phyloP scores from a whole-genome alignment of 805 yeast species.

The Candida xiaguanensis region DNA sequence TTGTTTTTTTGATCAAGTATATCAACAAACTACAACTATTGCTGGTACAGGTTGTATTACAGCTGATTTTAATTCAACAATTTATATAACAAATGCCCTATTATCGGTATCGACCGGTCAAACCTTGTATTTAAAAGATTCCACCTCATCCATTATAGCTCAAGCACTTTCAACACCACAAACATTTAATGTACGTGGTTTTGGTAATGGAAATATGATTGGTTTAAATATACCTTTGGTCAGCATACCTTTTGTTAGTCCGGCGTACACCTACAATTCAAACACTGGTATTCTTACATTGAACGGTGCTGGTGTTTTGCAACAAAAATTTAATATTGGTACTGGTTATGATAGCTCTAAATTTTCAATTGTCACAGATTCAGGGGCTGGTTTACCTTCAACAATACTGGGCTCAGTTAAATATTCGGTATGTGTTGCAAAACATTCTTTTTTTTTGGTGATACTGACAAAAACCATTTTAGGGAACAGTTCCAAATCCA shows the following conservation, averaged over 20 bases:
- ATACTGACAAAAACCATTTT: conserved; percentile 5
- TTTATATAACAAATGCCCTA: conserved; percentile 13
- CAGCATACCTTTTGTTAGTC: conserved; percentile 1
- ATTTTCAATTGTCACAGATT: conserved; percentile 14
- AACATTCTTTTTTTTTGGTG: conserved; percentile 2
- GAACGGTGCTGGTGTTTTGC: conserved; percentile 5
- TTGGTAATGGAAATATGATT: conserved; percentile 21
- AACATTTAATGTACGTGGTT: conserved; percentile 21
- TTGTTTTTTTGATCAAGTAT: conserved; percentile 22
- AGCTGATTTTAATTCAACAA: conserved; percentile 14
- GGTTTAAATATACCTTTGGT: conserved; percentile 12
- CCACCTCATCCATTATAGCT: conserved; percentile 15
- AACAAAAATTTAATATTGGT: conserved; percentile 19
- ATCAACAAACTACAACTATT: conserved; percentile 18
- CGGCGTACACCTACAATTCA: conserved; percentile 10
- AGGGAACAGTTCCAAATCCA: conserved; percentile 17
- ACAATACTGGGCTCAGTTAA: conserved; percentile 16
- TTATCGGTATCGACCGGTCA: conserved; percentile 14
- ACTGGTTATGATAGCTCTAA: conserved; percentile 16
- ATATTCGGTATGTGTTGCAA: conserved; percentile 9
- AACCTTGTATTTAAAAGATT: conserved; percentile 16
- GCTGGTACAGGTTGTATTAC: conserved; percentile 22
- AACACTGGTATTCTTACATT: conserved; percentile 20
- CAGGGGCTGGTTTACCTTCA: conserved; percentile 17
- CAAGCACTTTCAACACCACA: conserved; percentile 13